phyloP scores from a whole-genome alignment of 1,139 yeast species.

The Yamadazyma atlantica region DNA sequence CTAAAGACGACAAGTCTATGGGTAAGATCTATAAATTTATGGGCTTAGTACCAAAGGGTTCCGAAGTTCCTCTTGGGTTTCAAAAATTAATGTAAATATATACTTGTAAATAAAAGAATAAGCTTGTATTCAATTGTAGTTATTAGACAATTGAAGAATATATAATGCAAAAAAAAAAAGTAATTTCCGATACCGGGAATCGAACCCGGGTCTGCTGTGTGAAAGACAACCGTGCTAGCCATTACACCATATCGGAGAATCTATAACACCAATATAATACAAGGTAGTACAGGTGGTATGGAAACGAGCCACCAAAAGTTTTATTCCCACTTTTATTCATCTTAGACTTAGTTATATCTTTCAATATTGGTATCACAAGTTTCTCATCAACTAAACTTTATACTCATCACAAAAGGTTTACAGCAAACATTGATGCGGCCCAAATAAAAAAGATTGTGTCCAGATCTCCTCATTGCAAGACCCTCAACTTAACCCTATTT shows the following conservation, averaged over 20 bases:
- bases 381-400: no score
- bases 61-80: conserved; percentile 39
- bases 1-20: conserved; percentile 64
- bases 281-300: no score
- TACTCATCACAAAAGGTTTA: no score
- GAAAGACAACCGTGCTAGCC: conserved; percentile 84
- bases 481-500: no score
- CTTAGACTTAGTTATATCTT: no score
- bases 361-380: no score
- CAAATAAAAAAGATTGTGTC: no score
- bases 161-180: conserved; percentile 18
- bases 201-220: conserved; percentile 84
- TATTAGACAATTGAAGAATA: background rate
- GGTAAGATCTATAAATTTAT: conserved; percentile 76
- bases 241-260: conserved; percentile 70
- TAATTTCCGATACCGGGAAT: conserved; percentile 73
- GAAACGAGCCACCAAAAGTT: no score
- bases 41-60: conserved; percentile 55
- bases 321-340: no score
- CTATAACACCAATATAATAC: background rate
- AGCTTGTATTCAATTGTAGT: no score
- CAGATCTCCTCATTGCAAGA: no score
- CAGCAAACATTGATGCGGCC: no score
- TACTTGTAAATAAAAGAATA: conserved; percentile 1
- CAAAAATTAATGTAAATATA: conserved; percentile 8